Percentiles rank a stretch among this genome's conserved stretches.
Evolutionary conservation across 352 stramenopile genomes (phyloP).

Genomic region (Albugo candida): DNA sequence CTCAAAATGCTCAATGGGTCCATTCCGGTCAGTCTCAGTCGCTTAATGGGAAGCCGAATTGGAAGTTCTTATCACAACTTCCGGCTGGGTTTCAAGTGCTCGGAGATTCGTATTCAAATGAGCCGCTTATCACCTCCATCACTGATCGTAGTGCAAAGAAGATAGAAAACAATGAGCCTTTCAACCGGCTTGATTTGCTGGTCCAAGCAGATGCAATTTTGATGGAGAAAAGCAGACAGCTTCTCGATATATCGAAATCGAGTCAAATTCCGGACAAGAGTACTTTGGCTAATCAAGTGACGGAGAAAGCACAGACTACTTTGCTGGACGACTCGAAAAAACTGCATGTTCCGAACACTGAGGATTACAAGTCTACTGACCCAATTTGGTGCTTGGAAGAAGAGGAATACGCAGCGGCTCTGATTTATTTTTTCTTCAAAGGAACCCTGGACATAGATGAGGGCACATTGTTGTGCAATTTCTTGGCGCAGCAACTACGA

Average conservation of each 20-base stretch:
- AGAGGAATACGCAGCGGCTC: conserved; percentile 35
- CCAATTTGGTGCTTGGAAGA: conserved; percentile 27
- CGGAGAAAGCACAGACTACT: too few species aligned
- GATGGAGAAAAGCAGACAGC: background rate
- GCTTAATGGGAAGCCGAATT: conserved; percentile 32
- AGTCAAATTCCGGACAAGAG: conserved; percentile 1
- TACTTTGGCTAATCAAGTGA: too few species aligned
- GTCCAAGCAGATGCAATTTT: conserved; percentile 56
- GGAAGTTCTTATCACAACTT: conserved; percentile 5
- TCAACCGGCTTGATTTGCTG: conserved; percentile 35
- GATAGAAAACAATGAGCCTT: conserved; percentile 4
- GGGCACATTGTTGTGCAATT: conserved; percentile 46
- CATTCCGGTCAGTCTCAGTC: background rate
- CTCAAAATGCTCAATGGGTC: background rate
- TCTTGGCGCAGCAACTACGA: conserved; percentile 36
- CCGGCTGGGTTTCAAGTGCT: conserved; percentile 1
- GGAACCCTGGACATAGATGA: conserved; percentile 26
- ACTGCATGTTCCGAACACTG: background rate
- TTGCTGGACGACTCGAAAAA: background rate
- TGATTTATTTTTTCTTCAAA: conserved; percentile 47
- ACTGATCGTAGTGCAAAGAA: conserved; percentile 9
- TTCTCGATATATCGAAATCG: background rate
- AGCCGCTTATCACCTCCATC: conserved; percentile 6
- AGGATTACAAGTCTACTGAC: conserved; percentile 19
- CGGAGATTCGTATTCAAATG: conserved; percentile 1